phyloP scores from a whole-genome alignment of 768 basidiomycete genomes.

The Tylopilus cervinicoccineus region DNA sequence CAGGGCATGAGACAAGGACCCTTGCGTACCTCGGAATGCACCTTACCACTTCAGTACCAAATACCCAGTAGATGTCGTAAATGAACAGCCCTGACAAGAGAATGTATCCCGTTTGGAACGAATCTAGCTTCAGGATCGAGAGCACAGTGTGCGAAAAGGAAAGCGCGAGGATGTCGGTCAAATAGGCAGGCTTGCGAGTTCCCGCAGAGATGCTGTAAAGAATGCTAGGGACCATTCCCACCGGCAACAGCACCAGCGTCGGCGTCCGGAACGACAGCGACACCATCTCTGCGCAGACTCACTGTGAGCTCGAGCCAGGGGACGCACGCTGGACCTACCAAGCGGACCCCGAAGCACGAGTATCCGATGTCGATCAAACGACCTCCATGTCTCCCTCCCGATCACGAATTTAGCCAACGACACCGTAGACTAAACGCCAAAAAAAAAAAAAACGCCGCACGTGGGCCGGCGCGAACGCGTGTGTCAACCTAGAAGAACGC shows the following conservation, averaged over 20 bases:
- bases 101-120: constrained; percentile 81
- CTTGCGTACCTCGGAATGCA: not conserved
- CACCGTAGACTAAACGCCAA: constrained; percentile 41
- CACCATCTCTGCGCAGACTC: constrained; percentile 28
- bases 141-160: constrained; percentile 83
- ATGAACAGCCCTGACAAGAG: constrained; percentile 82
- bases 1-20: not conserved
- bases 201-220: constrained; percentile 51
- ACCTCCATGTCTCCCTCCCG: constrained; percentile 54
- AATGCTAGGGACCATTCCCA: constrained; percentile 61
- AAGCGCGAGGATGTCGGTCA: constrained; percentile 74
- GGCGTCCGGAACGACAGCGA: constrained; percentile 54
- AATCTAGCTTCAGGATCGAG: constrained; percentile 77
- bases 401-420: constrained; percentile 46
- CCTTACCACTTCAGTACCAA: constrained; percentile 80
- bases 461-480: not conserved
- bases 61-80: constrained; percentile 96
- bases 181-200: constrained; percentile 55
- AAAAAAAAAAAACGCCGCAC: not conserved
- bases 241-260: constrained; percentile 50
- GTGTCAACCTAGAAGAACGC: not conserved
- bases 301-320: constrained; percentile 3
- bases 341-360: constrained; percentile 42
- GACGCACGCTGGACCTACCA: constrained; percentile 33
- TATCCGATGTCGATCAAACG: constrained; percentile 46